Evolutionary conservation across 148 eudicot genomes (phyloP).

Genomic region (Amaranthus palmeri): DNA sequence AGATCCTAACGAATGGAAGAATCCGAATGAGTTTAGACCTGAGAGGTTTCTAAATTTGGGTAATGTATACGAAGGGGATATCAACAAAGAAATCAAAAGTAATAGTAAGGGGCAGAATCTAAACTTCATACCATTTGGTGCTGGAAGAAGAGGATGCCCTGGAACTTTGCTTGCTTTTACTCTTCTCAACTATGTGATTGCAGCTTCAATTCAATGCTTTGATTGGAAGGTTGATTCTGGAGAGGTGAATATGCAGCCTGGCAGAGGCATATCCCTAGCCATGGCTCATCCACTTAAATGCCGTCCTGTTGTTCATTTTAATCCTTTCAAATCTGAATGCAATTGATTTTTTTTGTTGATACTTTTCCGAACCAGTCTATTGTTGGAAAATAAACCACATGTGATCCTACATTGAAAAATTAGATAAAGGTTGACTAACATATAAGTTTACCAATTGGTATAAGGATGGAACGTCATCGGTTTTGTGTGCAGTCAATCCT

Average conservation of each 20-base stretch:
- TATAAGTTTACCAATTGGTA: too few species aligned
- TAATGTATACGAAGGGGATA: too few species aligned
- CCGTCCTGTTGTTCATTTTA: conserved; percentile 12
- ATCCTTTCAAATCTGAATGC: conserved; percentile 13
- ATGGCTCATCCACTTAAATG: conserved; percentile 24
- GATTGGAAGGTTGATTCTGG: conserved; percentile 16
- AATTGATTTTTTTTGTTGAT: too few species aligned
- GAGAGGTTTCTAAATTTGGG: conserved; percentile 24
- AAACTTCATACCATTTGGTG: conserved; percentile 23
- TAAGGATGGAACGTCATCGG: too few species aligned
- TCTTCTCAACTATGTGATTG: conserved; percentile 15
- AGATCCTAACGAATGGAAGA: conserved; percentile 32
- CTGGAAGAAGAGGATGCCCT: conserved; percentile 29
- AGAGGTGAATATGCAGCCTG: conserved; percentile 21
- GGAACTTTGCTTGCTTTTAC: conserved; percentile 18
- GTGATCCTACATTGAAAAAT: too few species aligned
- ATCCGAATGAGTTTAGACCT: conserved; percentile 32
- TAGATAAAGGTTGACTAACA: too few species aligned
- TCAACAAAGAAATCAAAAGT: background rate
- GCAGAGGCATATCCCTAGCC: conserved; percentile 23
- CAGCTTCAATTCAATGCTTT: conserved; percentile 20
- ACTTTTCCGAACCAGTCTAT: too few species aligned
- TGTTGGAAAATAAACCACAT: too few species aligned
- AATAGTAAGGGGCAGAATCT: conserved; percentile 1
- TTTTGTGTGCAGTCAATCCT: too few species aligned